Evolutionary conservation across 2,329 filamentous ascomycete genomes (phyloP).

Genomic region (Allantophomopsis cytisporea): DNA sequence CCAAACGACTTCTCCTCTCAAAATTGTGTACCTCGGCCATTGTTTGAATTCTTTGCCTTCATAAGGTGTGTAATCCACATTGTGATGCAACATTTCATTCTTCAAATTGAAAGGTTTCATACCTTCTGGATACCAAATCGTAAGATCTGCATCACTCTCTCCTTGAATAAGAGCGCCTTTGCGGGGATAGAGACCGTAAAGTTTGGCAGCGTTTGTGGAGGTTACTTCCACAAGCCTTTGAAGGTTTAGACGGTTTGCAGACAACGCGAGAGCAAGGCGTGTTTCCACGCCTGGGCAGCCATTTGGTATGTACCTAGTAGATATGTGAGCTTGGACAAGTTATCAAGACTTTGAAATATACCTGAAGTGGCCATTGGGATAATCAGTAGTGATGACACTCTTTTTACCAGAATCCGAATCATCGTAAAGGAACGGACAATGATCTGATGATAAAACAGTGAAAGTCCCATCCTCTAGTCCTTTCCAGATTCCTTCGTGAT

Average conservation of each 20-base stretch:
- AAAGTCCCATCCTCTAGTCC: constrained; percentile 37
- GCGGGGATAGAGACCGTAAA: constrained; percentile 37
- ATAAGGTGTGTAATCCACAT: constrained; percentile 49
- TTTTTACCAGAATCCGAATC: constrained; percentile 32
- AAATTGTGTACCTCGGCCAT: constrained; percentile 47
- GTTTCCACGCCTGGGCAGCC: constrained; percentile 45
- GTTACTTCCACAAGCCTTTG: constrained; percentile 40
- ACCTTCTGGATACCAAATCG: constrained; percentile 39
- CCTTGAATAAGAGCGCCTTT: constrained; percentile 37
- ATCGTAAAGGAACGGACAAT: constrained; percentile 25
- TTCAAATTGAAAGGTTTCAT: constrained; percentile 28
- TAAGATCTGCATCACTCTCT: constrained; percentile 38
- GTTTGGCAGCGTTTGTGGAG: constrained; percentile 38
- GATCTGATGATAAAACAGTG: constrained; percentile 30
- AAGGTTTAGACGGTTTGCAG: constrained; percentile 22
- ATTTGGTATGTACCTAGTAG: constrained; percentile 30
- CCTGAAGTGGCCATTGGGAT: constrained; percentile 31
- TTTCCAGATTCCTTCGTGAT: constrained; percentile 35
- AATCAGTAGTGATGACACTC: constrained; percentile 27
- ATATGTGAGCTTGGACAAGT: too few relatives aligned
- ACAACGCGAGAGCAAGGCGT: constrained; percentile 31
- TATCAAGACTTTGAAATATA: constrained; percentile 13
- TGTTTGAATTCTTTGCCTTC: constrained; percentile 41
- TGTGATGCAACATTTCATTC: constrained; percentile 43
- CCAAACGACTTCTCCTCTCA: constrained; percentile 45